Conservation (phyloP, 1,284 basidiomycete genomes). For the Cutaneotrichosporon cutaneum region DNA sequence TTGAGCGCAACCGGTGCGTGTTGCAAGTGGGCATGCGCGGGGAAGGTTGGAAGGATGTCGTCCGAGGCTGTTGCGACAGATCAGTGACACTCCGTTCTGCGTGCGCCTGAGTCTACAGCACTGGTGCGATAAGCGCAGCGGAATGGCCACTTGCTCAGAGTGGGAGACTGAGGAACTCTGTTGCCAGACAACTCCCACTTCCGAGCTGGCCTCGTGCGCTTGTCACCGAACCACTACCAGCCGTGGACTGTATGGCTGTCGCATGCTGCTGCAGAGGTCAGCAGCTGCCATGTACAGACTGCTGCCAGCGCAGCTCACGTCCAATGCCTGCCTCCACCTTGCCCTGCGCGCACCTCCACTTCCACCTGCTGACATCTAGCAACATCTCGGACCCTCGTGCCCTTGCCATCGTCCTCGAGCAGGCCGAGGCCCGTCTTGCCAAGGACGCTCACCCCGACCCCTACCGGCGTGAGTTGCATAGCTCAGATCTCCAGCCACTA, state of each 20-base stretch:
- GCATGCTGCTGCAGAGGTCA: background rate
- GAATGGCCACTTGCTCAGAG: background rate
- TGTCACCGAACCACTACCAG: no score
- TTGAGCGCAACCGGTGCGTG: slow-evolving; percentile 82
- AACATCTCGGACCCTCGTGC: slow-evolving; percentile 84
- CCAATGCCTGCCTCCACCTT: background rate
- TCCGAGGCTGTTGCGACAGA: background rate
- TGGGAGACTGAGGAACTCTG: background rate
- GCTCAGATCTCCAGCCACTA: background rate
- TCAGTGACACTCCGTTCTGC: background rate
- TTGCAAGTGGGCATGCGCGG: background rate
- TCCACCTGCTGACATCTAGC: slow-evolving; percentile 53
- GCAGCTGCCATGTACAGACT: background rate
- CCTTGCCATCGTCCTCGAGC: slow-evolving; percentile 72
- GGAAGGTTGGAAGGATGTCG: background rate
- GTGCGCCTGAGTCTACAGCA: background rate
- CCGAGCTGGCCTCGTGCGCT: no score
- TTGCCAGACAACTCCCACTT: no score
- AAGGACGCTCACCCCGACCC: slow-evolving; percentile 79
- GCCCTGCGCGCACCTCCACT: background rate
- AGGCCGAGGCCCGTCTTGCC: slow-evolving; percentile 75
- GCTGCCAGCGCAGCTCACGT: no score
- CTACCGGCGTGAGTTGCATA: slow-evolving; percentile 69
- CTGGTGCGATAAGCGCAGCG: no score
- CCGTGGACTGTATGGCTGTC: no score